Evolutionary conservation across 1,284 basidiomycete genomes (phyloP).

Genomic region (Austroboletus novae-zelandiae): DNA sequence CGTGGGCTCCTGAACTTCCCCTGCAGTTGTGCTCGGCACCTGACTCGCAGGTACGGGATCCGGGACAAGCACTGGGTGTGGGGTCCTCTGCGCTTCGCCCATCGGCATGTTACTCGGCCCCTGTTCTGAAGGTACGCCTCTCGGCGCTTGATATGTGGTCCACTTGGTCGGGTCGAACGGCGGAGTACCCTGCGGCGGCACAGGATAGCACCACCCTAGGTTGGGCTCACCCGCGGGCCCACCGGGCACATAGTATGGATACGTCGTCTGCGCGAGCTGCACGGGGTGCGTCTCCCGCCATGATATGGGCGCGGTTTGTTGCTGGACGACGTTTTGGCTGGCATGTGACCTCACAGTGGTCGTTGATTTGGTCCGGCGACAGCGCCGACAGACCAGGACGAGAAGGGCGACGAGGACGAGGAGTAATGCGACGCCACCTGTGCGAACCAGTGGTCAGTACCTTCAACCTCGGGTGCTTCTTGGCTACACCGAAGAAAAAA

Average conservation of each 20-base stretch:
- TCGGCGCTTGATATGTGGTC: not conserved
- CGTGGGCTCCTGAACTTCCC: not conserved
- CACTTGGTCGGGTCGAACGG: constrained; percentile 5
- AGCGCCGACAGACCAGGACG: constrained; percentile 11
- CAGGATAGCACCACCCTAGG: constrained; percentile 7
- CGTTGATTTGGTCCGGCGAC: constrained; percentile 1
- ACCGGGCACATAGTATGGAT: not conserved
- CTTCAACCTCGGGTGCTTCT: no score
- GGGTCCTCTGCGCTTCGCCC: not conserved
- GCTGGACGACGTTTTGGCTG: not conserved
- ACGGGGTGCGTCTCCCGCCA: constrained; percentile 8
- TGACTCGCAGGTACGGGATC: not conserved
- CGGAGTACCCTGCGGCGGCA: not conserved
- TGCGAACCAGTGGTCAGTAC: not conserved
- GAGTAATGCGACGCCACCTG: constrained; percentile 11
- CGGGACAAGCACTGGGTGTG: not conserved
- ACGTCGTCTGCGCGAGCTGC: not conserved
- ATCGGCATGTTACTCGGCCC: not conserved
- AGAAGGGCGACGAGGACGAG: constrained; percentile 13
- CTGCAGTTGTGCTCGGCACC: not conserved
- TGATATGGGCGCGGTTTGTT: constrained; percentile 6
- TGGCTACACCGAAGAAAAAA: not conserved
- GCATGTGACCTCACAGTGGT: not conserved
- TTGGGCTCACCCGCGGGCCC: not conserved
- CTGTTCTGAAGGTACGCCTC: not conserved